Evolutionary conservation across 228 moss, liverwort and hornwort species (phyloP).

Genomic region (Sphagnum magellanicum): DNA sequence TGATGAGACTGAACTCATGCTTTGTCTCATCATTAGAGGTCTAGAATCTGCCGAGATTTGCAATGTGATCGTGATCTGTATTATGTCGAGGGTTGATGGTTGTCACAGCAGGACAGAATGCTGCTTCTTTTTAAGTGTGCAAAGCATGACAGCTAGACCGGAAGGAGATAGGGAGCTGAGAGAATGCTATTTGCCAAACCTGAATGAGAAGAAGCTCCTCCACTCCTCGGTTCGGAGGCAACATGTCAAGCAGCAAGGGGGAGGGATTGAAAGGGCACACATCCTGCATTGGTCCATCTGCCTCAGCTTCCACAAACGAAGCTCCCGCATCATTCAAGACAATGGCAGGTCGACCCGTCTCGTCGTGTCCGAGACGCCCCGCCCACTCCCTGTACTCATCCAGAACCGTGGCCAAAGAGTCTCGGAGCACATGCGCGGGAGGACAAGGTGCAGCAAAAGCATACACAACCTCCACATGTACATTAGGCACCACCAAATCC

Average conservation of each 20-base stretch:
- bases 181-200: conserved; percentile 12
- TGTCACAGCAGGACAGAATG: too few relatives aligned
- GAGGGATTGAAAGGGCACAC: conserved; percentile 61
- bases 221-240: conserved; percentile 66
- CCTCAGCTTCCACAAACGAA: conserved; percentile 65
- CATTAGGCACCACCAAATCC: conserved; percentile 69
- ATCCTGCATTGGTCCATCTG: conserved; percentile 31
- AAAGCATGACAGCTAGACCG: too few relatives aligned
- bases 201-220: conserved; percentile 72
- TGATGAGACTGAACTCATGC: too few relatives aligned
- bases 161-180: too few relatives aligned
- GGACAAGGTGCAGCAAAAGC: conserved; percentile 41
- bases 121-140: too few relatives aligned
- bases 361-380: conserved; percentile 56
- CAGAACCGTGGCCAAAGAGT: conserved; percentile 38
- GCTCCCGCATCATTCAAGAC: conserved; percentile 55
- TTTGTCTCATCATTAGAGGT: too few relatives aligned
- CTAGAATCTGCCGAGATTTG: neutral
- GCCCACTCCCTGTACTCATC: conserved; percentile 72
- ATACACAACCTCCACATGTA: conserved; percentile 87
- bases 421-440: conserved; percentile 28
- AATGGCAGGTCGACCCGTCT: conserved; percentile 52
- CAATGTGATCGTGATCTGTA: neutral
- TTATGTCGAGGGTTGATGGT: too few relatives aligned
- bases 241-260: conserved; percentile 47